Conservation (phyloP, 1,139 yeast genomes). For the Spathaspora sp. region DNA sequence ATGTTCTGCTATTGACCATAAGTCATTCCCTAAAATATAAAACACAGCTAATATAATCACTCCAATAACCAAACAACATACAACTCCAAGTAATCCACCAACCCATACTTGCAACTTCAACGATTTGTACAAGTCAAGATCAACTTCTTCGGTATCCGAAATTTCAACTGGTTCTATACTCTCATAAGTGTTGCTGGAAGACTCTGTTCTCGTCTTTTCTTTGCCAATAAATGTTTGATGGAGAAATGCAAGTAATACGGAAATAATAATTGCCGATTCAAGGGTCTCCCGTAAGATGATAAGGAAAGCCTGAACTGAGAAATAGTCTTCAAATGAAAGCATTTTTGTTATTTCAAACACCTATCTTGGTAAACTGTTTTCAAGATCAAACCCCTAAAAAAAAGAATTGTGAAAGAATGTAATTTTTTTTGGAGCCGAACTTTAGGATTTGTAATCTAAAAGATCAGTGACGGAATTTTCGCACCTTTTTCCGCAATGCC, state of each 20-base stretch:
- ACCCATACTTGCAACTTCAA: constrained; percentile 41
- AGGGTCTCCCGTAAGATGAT: constrained; percentile 47
- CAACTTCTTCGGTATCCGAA: neutral
- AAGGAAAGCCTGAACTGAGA: constrained; percentile 46
- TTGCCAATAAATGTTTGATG: constrained; percentile 29
- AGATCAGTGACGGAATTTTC: neutral
- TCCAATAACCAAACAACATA: constrained; percentile 39
- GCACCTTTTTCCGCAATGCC: neutral
- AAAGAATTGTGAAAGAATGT: too few relatives aligned
- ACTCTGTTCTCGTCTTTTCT: neutral
- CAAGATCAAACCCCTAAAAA: neutral
- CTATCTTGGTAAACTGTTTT: neutral
- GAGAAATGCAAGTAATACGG: constrained; percentile 44
- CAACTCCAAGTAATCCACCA: constrained; percentile 42
- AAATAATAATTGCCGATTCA: constrained; percentile 47
- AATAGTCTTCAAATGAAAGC: constrained; percentile 32
- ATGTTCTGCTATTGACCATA: constrained; percentile 46
- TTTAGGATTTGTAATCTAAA: neutral
- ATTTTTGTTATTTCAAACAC: constrained; percentile 9
- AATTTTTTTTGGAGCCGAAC: neutral
- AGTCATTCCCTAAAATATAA: constrained; percentile 38
- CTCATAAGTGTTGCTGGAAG: constrained; percentile 3
- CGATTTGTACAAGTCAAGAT: constrained; percentile 16
- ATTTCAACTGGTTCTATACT: constrained; percentile 5
- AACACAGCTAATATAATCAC: constrained; percentile 35